Percentiles rank a stretch among this genome's conserved stretches.
Conservation (phyloP, 2,329 filamentous ascomycete genomes). For the Fusarium sp. region DNA sequence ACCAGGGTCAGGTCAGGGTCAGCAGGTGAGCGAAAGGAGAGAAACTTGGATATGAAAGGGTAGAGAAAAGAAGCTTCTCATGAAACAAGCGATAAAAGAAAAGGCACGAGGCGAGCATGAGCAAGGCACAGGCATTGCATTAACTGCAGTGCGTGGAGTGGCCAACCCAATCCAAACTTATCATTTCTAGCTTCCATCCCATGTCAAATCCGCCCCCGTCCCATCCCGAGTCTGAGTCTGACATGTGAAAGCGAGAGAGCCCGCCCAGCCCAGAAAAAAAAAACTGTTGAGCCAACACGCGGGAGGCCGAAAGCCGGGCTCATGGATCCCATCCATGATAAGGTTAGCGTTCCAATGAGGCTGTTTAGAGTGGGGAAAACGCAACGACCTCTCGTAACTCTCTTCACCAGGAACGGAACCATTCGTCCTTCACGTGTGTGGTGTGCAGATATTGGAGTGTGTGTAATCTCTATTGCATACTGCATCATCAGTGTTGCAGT, state of each 20-base stretch:
- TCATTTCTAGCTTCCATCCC: constrained; percentile 13
- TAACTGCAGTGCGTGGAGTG: background rate
- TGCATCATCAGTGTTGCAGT: background rate
- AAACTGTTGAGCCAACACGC: constrained; percentile 33
- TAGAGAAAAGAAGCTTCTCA: background rate
- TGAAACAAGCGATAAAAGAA: constrained; percentile 26
- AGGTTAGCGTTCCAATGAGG: constrained; percentile 37
- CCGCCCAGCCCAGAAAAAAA: constrained; percentile 1
- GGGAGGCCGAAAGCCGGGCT: constrained; percentile 12
- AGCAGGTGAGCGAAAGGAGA: background rate
- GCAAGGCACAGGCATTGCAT: background rate
- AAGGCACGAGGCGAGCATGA: constrained; percentile 14
- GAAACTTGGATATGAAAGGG: background rate
- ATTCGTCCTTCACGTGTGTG: background rate
- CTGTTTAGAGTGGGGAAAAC: constrained; percentile 22
- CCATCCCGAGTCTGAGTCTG: constrained; percentile 21
- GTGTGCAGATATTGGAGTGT: background rate
- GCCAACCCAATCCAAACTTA: constrained; percentile 5
- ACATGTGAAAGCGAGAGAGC: constrained; percentile 41
- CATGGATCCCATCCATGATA: constrained; percentile 19
- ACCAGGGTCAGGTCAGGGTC: background rate
- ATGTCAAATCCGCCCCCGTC: constrained; percentile 13
- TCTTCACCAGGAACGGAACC: constrained; percentile 4
- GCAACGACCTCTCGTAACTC: constrained; percentile 10
- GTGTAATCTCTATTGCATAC: constrained; percentile 2